phyloP scores from a whole-genome alignment of 2,329 filamentous ascomycete genomes.

The Epichloe uncinata region DNA sequence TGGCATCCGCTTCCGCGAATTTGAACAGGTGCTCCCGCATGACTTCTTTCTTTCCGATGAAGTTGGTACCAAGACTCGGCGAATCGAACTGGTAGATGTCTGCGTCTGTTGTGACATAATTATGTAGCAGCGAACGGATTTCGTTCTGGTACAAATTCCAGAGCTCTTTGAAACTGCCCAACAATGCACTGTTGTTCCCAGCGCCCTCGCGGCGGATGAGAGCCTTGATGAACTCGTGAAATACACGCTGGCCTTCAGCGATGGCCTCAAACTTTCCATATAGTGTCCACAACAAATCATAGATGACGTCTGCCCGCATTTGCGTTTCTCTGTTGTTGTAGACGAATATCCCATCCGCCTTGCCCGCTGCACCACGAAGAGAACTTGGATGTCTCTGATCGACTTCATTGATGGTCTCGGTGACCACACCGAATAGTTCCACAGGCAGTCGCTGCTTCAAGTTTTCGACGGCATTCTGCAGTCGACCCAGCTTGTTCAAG shows the following conservation, averaged over 20 bases:
- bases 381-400: slow-evolving; percentile 86
- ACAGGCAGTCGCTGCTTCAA: slow-evolving; percentile 89
- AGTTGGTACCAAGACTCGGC: slow-evolving; percentile 31
- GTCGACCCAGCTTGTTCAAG: slow-evolving; percentile 72
- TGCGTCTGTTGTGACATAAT: slow-evolving; percentile 88
- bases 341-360: slow-evolving; percentile 44
- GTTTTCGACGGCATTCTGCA: slow-evolving; percentile 77
- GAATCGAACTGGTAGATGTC: slow-evolving; percentile 55
- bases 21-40: slow-evolving; percentile 63
- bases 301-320: slow-evolving; percentile 71
- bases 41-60: slow-evolving; percentile 33
- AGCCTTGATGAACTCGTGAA: slow-evolving; percentile 82
- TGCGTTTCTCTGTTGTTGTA: slow-evolving; percentile 59
- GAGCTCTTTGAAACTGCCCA: slow-evolving; percentile 85
- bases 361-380: slow-evolving; percentile 42
- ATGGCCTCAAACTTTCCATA: slow-evolving; percentile 98
- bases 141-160: slow-evolving; percentile 99
- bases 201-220: slow-evolving; percentile 71
- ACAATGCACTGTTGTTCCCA: slow-evolving; percentile 50
- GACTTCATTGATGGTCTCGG: slow-evolving; percentile 88
- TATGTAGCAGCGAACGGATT: slow-evolving; percentile 85
- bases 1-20: slow-evolving; percentile 71
- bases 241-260: slow-evolving; percentile 82
- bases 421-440: slow-evolving; percentile 85
- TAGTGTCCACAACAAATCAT: slow-evolving; percentile 80